Percentiles rank a stretch among this genome's conserved stretches.
Conservation (phyloP, 1,284 basidiomycete genomes). For the Cutaneotrichosporon daszewskae region DNA sequence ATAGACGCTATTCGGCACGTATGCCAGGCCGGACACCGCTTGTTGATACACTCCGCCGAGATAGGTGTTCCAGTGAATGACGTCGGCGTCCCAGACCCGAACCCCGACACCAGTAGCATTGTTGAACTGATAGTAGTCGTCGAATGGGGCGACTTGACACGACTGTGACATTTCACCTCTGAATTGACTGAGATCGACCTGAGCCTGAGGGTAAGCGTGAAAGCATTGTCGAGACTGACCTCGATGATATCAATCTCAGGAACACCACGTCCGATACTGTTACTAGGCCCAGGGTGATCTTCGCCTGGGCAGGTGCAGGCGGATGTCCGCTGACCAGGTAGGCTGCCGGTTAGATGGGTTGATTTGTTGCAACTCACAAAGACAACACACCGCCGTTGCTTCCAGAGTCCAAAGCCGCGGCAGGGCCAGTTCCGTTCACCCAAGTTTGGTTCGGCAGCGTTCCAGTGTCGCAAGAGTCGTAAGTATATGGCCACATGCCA, state of each 20-base stretch:
- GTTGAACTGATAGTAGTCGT: constrained; percentile 61
- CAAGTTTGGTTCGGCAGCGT: constrained; percentile 59
- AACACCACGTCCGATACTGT: constrained; percentile 46
- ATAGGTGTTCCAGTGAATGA: constrained; percentile 66
- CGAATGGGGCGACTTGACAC: constrained; percentile 53
- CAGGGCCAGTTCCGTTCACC: constrained; percentile 39
- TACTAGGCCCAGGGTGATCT: constrained; percentile 49
- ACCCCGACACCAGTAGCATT: constrained; percentile 50
- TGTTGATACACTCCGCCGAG: constrained; percentile 74
- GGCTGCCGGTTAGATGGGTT: constrained; percentile 28
- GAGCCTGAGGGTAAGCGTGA: too few species aligned
- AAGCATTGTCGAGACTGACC: constrained; percentile 16
- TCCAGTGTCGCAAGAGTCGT: constrained; percentile 74
- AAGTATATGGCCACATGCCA: constrained; percentile 52
- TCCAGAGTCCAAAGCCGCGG: constrained; percentile 22
- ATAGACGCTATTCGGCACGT: constrained; percentile 51
- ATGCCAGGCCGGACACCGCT: constrained; percentile 63
- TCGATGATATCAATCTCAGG: constrained; percentile 57
- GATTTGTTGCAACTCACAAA: background rate
- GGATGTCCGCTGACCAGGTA: constrained; percentile 54
- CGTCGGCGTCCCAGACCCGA: constrained; percentile 38
- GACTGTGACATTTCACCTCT: constrained; percentile 57
- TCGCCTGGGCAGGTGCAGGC: constrained; percentile 55
- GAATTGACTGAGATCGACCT: constrained; percentile 23
- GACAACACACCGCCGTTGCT: constrained; percentile 16